Percentiles rank a stretch among this genome's conserved stretches.
phyloP scores from a whole-genome alignment of 352 stramenopile genomes.

The Pythium aristosporum region DNA sequence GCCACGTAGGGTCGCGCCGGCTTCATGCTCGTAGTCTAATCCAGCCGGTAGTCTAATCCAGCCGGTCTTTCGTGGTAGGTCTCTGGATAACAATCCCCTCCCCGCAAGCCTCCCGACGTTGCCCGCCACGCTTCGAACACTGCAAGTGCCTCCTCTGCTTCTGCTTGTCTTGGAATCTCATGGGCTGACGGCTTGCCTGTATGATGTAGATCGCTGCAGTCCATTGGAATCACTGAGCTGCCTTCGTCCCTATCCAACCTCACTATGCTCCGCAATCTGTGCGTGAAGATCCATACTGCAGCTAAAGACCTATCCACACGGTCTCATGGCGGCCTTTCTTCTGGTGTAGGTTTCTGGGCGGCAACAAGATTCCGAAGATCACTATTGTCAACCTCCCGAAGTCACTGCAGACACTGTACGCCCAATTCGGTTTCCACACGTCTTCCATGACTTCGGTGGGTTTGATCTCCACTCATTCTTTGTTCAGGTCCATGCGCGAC shows the following conservation, averaged over 20 bases:
- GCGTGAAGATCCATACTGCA: not conserved
- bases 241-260: not conserved
- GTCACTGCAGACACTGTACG: slow-evolving; percentile 13
- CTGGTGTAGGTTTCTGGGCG: slow-evolving; percentile 14
- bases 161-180: not conserved
- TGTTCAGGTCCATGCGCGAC: slow-evolving; percentile 19
- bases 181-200: not conserved
- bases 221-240: not conserved
- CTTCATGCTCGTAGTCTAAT: not conserved
- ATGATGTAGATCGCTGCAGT: slow-evolving; percentile 6
- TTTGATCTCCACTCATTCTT: not conserved
- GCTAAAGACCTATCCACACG: not conserved
- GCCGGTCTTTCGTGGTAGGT: not conserved
- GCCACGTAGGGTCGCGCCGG: no score
- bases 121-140: not conserved
- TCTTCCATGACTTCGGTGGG: not conserved
- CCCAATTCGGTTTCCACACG: not conserved
- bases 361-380: slow-evolving; percentile 5
- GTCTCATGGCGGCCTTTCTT: not conserved
- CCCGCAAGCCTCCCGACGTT: not conserved
- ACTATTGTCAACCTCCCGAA: not conserved
- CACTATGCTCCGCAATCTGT: not conserved
- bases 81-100: slow-evolving; percentile 11
- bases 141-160: slow-evolving; percentile 1
- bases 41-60: slow-evolving; percentile 1